Evolutionary conservation across 1,139 yeast species (phyloP).

Genomic region (Sugiyamaella castrensis): DNA sequence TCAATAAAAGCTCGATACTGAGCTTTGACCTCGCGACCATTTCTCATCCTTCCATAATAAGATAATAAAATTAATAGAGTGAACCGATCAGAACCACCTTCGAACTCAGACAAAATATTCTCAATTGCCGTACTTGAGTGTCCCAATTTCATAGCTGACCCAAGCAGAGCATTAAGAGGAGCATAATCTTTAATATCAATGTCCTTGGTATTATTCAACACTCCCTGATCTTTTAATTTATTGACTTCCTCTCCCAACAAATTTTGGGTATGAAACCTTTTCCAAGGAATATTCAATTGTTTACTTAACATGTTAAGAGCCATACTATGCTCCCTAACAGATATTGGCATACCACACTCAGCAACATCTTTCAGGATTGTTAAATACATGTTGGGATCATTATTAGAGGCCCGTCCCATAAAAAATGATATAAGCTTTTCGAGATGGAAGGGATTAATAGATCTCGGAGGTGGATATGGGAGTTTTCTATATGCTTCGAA

Average conservation of each 20-base stretch:
- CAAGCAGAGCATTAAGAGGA: conserved; percentile 22
- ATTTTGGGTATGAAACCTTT: conserved; percentile 1
- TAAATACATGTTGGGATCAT: conserved; percentile 17
- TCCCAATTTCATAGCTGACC: conserved; percentile 19
- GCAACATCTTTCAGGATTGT: conserved; percentile 22
- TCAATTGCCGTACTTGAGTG: conserved; percentile 14
- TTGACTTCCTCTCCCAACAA: conserved; percentile 12
- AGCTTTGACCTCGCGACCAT: conserved; percentile 19
- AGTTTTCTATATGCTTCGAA: conserved; percentile 40
- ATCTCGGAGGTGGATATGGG: conserved; percentile 37
- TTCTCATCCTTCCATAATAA: conserved; percentile 17
- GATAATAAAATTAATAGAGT: conserved; percentile 24
- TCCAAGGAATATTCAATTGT: conserved; percentile 2
- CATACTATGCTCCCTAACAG: conserved; percentile 24
- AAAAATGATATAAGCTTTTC: conserved; percentile 41
- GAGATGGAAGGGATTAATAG: conserved; percentile 40
- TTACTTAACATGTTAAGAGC: conserved; percentile 13
- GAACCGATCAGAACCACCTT: conserved; percentile 20
- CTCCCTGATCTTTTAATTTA: conserved; percentile 4
- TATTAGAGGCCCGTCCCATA: conserved; percentile 21
- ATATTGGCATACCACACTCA: conserved; percentile 27
- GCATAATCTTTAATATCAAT: conserved; percentile 15
- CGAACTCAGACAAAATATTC: conserved; percentile 17
- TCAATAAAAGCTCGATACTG: conserved; percentile 11
- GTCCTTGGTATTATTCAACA: not conserved